Evolutionary conservation across 2,329 filamentous ascomycete genomes (phyloP).

Genomic region (Trichoderma guizhouense): DNA sequence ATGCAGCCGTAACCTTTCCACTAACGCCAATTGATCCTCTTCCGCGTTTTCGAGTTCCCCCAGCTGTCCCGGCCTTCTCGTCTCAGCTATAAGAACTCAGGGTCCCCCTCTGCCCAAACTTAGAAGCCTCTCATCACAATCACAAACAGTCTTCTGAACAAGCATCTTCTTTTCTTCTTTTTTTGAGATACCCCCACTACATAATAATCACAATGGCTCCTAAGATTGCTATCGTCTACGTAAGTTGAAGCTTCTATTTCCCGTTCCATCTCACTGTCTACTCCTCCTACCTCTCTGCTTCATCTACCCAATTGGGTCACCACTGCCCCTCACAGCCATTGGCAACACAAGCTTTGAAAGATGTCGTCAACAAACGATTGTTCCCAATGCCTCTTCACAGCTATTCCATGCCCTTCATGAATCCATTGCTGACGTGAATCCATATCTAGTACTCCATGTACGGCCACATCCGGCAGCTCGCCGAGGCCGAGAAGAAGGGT

Average conservation of each 20-base stretch:
- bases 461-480: constrained; percentile 81
- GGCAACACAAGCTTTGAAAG: neutral
- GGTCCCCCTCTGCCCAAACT: constrained; percentile 1
- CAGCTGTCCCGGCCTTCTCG: neutral
- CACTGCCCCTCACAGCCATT: neutral
- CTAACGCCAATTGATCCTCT: constrained; percentile 3
- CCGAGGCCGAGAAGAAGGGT: constrained; percentile 86
- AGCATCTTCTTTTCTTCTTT: constrained; percentile 8
- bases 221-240: constrained; percentile 87
- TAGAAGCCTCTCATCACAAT: constrained; percentile 5
- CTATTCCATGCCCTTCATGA: neutral
- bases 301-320: neutral
- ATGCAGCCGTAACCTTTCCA: constrained; percentile 2
- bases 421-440: neutral
- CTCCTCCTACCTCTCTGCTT: neutral
- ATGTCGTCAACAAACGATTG: neutral
- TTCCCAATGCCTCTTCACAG: neutral
- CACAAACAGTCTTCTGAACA: neutral
- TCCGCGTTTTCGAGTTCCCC: neutral
- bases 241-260: constrained; percentile 45
- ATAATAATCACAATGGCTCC: constrained; percentile 66
- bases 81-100: constrained; percentile 27
- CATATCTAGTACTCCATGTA: constrained; percentile 81
- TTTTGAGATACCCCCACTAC: constrained; percentile 9
- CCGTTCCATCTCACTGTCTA: neutral